phyloP scores from a whole-genome alignment of 2,329 filamentous ascomycete species.

The Talaromyces verruculosus region DNA sequence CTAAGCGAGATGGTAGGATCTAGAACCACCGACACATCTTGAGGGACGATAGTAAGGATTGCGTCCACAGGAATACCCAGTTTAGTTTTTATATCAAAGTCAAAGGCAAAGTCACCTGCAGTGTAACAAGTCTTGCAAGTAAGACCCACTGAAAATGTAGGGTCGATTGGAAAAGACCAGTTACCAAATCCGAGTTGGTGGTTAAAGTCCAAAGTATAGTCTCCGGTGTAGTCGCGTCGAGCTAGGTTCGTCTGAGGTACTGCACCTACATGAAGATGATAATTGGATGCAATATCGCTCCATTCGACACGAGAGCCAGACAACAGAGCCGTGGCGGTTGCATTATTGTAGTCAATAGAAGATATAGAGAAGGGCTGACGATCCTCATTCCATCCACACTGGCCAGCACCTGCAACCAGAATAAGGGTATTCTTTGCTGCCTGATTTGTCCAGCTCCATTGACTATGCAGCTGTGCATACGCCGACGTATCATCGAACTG shows the following conservation, averaged over 20 bases:
- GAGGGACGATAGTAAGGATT: constrained; percentile 23
- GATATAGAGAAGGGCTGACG: constrained; percentile 27
- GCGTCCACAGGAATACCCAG: constrained; percentile 22
- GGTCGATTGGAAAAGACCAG: constrained; percentile 21
- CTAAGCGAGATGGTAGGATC: constrained; percentile 25
- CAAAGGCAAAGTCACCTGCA: constrained; percentile 26
- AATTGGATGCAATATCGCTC: constrained; percentile 25
- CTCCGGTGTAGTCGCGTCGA: not conserved
- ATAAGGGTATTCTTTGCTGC: constrained; percentile 24
- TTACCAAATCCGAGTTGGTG: constrained; percentile 23
- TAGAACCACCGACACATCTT: constrained; percentile 24
- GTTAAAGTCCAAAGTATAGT: constrained; percentile 23
- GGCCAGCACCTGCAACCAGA: constrained; percentile 26
- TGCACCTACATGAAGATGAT: constrained; percentile 24
- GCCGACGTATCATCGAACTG: not conserved
- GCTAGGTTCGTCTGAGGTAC: not conserved
- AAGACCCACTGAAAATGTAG: constrained; percentile 19
- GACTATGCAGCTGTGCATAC: constrained; percentile 4
- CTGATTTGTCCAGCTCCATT: constrained; percentile 29
- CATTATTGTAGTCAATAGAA: constrained; percentile 24
- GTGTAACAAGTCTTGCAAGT: constrained; percentile 26
- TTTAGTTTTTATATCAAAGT: constrained; percentile 24
- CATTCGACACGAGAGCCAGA: constrained; percentile 25
- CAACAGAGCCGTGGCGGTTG: constrained; percentile 22
- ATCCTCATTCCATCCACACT: constrained; percentile 28